Base-by-base conservation (phyloP, 179 eudicot species). In the Beta macrorhiza region DNA sequence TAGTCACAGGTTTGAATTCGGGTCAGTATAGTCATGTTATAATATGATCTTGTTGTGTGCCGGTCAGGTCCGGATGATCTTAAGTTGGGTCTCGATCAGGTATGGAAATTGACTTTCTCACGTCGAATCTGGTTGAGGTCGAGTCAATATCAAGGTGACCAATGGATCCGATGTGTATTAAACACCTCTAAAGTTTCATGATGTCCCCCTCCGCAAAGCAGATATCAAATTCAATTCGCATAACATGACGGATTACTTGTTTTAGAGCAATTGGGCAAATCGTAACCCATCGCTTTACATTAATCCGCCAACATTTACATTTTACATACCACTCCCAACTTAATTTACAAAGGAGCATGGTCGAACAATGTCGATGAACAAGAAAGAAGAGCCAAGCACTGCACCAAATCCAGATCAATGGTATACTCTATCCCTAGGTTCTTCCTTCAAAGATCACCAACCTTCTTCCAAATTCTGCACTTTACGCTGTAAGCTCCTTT, bases 381-480 rank as follows among this genome's bases (percentile, higher is more conserved):
- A 85, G 42, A 89, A 82, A n/a, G 88, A 89, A 19, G 98, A 90
- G 83, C 93, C 95, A 3, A 89, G 64, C 80, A 85, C 91, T 15
- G 97, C 93, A 4, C 99, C 99, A 15, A 85, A 74, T 20, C 77
- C 97, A 65, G 97, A 95, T 84, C 90, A 86, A 42, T 95, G 99
- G 99, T 93, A 92, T 77, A 84, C 92, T 25, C 82, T 95, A 80
- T 82, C 91, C 87, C 93, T 95, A 29, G 99, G 99, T 20, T 88
- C 98, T 71, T 93, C 99, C 79, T 92, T 93, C 90, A 90, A 90
- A 79, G 96, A 92, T 42, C 87, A 87, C 15, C 89, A 87, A 67
- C 91, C 97, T 15, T 88, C 94, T 73, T 91, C 99, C 86, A 95
- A 90, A 85, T 90, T 91, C 91, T 90, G 94, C 93, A 95, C 98